These are phyloP conservation scores for Populus tomentosa DNA, from an alignment of 441 rosid species.

Conservation along the genomic window DNA sequence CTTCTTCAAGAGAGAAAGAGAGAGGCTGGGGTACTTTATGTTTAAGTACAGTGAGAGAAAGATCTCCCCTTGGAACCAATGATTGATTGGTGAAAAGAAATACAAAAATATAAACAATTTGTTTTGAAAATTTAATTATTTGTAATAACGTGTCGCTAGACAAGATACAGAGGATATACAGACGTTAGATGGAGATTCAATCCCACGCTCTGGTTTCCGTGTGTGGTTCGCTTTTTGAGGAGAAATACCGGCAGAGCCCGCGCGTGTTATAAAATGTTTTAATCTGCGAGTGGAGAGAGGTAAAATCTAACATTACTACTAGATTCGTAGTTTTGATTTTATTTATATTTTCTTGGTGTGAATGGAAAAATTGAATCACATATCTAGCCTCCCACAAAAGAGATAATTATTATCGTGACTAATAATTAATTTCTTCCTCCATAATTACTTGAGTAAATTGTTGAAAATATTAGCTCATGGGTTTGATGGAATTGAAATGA, in stretches of 20 bases:
- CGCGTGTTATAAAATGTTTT: neutral
- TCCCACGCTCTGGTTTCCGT: neutral
- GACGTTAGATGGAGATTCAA: neutral
- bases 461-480: too few species aligned
- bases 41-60: conserved; percentile 2
- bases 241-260: neutral
- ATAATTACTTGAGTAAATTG: neutral
- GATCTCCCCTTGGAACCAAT: conserved; percentile 27
- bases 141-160: neutral
- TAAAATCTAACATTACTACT: too few species aligned
- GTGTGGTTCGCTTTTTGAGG: neutral
- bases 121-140: too few species aligned
- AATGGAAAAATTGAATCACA: neutral
- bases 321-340: neutral
- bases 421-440: neutral
- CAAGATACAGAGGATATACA: neutral
- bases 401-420: too few species aligned
- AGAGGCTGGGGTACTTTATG: neutral
- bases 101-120: neutral
- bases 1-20: neutral
- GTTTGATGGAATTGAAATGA: too few species aligned
- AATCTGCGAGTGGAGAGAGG: neutral
- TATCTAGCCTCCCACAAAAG: neutral
- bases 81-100: conserved; percentile 16
- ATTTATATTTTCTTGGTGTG: neutral